Percentiles rank a stretch among this genome's conserved stretches.
phyloP scores from a whole-genome alignment of 2,329 filamentous ascomycete genomes.

The Annulohypoxylon truncatum region DNA sequence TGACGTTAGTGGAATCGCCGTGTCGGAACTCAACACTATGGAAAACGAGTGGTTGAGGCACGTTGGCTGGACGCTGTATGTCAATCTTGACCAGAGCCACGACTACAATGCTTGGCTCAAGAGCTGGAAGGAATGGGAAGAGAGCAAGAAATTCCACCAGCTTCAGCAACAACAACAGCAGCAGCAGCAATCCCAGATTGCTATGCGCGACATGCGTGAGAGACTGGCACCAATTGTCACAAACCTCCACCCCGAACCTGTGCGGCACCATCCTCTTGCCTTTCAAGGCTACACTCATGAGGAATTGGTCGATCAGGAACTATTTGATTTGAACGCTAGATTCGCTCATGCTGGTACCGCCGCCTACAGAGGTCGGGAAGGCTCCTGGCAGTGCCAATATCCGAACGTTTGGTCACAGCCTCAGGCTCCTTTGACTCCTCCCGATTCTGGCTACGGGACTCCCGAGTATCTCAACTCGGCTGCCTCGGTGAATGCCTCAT shows the following conservation, averaged over 20 bases:
- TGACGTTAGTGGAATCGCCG: conserved; percentile 90
- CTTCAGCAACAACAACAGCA: conserved; percentile 42
- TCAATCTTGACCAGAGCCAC: conserved; percentile 82
- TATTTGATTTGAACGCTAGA: conserved; percentile 58
- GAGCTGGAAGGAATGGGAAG: conserved; percentile 69
- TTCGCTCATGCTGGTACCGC: conserved; percentile 43
- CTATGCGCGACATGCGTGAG: conserved; percentile 62
- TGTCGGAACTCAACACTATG: conserved; percentile 83
- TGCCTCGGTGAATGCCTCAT: conserved; percentile 64
- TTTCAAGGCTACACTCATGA: conserved; percentile 64
- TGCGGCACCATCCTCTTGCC: conserved; percentile 51
- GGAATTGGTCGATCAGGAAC: conserved; percentile 66
- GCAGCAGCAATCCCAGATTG: conserved; percentile 56
- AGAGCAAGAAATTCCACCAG: conserved; percentile 61
- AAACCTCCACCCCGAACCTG: conserved; percentile 58
- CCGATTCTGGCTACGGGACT: conserved; percentile 71
- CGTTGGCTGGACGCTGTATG: conserved; percentile 87
- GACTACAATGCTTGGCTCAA: conserved; percentile 73
- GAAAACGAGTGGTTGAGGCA: conserved; percentile 89
- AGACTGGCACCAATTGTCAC: conserved; percentile 62
- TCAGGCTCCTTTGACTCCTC: conserved; percentile 65
- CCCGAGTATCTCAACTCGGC: conserved; percentile 69
- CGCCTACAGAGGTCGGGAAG: conserved; percentile 59
- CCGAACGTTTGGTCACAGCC: conserved; percentile 54
- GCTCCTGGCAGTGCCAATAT: conserved; percentile 57